Base-by-base conservation (phyloP, 176 grass and related monocot species). In the Bothriochloa decipiens region DNA sequence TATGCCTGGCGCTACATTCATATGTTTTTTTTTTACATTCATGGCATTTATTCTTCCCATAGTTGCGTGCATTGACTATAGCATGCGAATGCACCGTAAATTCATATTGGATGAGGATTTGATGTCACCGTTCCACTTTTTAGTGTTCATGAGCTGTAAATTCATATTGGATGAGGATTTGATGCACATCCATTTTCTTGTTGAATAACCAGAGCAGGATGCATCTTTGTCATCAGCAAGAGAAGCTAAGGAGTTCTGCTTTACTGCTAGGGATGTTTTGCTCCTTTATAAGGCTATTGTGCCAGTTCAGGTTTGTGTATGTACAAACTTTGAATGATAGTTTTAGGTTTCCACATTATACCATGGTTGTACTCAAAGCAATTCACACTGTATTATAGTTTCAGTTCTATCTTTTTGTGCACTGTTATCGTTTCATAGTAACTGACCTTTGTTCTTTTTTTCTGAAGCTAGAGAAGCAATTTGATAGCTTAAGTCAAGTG, bases 261-360 rank as follows among this genome's bases (percentile, higher is more conserved):
- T 87, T 92, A 93, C 93, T 75, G 92, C 93, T 80, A 93, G 96
- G 89, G 96, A 98, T 92, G 91, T 89, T 79, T 82, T 98, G 80
- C 89, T 93, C 70, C 83, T 98, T 74, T 98, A 93, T 77, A 98
- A 88, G 84, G 96, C 93, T 88, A 87, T 98, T 76, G 83, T 95
- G 55, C 92, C 91, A 62, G 83, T 90, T 84, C 92, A 98, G 93
- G 96, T 98, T 76, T 83, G 80, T 78, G 74, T 20, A 28, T 86
- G 20, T 72, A 79, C 74, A 84, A 29, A 83, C 42, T 72, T 77
- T 86, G 25, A 63, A 79, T 76, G 73, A 18, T 78, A 33, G 14
- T 68, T 84, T 50, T 81, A 67, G 13, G 10, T 9, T 81, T 62
- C 26, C 46, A 66, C 63, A 62, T 61, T 61, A 58, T 65, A 69